phyloP scores from a whole-genome alignment of 1,284 basidiomycete genomes.

The Hypsizygus ulmarius region DNA sequence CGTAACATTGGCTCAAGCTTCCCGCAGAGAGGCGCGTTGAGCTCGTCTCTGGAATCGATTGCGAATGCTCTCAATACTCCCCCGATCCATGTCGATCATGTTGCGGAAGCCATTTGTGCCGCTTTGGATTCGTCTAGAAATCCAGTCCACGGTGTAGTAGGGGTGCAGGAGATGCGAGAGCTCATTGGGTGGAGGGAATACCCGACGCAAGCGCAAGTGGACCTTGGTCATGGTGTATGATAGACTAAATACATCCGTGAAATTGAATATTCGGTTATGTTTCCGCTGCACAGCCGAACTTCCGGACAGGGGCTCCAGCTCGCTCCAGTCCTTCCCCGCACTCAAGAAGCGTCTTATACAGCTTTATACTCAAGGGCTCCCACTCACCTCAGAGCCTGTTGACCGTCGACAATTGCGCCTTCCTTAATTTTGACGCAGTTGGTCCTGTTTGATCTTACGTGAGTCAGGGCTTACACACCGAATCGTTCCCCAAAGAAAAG shows the following conservation, averaged over 20 bases:
- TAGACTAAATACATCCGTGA: neutral
- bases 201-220: slow-evolving; percentile 5
- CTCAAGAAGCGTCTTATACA: too few relatives aligned
- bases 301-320: too few relatives aligned
- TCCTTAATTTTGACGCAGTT: slow-evolving; percentile 2
- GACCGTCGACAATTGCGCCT: neutral
- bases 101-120: slow-evolving; percentile 81
- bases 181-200: slow-evolving; percentile 60
- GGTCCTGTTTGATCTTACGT: slow-evolving; percentile 1
- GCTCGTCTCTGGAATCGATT: slow-evolving; percentile 64
- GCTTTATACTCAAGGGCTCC: neutral
- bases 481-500: slow-evolving; percentile 13
- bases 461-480: slow-evolving; percentile 8
- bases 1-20: slow-evolving; percentile 45
- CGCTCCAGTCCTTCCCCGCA: too few relatives aligned
- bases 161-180: slow-evolving; percentile 72
- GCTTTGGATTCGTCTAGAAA: slow-evolving; percentile 44
- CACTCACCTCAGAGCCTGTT: neutral
- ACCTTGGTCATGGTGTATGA: slow-evolving; percentile 7
- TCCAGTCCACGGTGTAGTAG: slow-evolving; percentile 67
- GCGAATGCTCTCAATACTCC: slow-evolving; percentile 77
- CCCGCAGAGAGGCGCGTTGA: slow-evolving; percentile 20
- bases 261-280: neutral
- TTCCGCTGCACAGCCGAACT: too few relatives aligned
- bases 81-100: slow-evolving; percentile 95